Conservation (phyloP, 2,329 filamentous ascomycete species). For the Fusarium verrucosum region DNA sequence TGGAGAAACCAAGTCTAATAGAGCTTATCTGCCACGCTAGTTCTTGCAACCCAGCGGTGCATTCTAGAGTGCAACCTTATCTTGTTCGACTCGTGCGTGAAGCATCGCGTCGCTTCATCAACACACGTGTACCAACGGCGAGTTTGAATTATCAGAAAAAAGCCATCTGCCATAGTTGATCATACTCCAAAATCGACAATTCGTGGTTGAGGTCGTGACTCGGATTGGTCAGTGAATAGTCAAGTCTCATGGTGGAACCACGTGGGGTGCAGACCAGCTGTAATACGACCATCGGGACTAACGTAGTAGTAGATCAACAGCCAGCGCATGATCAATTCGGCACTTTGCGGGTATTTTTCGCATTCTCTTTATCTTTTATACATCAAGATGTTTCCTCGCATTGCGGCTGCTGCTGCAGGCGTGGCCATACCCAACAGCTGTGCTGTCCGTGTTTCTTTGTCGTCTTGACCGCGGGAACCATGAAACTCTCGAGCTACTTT, state of each 20-base stretch:
- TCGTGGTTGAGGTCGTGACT: conserved; percentile 26
- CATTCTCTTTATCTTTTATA: conserved; percentile 2
- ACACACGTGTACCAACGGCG: conserved; percentile 9
- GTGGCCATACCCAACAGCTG: not conserved
- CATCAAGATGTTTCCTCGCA: not conserved
- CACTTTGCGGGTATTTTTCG: conserved; percentile 19
- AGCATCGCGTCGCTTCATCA: not conserved
- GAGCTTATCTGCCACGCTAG: not conserved
- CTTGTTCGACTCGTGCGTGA: conserved; percentile 1
- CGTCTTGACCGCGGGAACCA: not conserved
- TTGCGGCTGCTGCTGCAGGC: not conserved
- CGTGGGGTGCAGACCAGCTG: conserved; percentile 28
- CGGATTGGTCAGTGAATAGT: conserved; percentile 27
- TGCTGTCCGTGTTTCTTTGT: not conserved
- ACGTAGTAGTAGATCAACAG: conserved; percentile 5
- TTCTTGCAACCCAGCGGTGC: not conserved
- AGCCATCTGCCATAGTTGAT: not conserved
- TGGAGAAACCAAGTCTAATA: no score
- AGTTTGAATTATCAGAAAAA: not conserved
- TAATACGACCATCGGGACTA: conserved; percentile 32
- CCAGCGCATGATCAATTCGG: conserved; percentile 26
- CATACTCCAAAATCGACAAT: conserved; percentile 6
- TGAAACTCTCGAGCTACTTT: conserved; percentile 14
- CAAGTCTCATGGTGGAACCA: conserved; percentile 29
- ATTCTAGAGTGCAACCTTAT: not conserved